Base-by-base conservation (phyloP, 2,329 filamentous ascomycete genomes). In the Penicillium brasilianum region DNA sequence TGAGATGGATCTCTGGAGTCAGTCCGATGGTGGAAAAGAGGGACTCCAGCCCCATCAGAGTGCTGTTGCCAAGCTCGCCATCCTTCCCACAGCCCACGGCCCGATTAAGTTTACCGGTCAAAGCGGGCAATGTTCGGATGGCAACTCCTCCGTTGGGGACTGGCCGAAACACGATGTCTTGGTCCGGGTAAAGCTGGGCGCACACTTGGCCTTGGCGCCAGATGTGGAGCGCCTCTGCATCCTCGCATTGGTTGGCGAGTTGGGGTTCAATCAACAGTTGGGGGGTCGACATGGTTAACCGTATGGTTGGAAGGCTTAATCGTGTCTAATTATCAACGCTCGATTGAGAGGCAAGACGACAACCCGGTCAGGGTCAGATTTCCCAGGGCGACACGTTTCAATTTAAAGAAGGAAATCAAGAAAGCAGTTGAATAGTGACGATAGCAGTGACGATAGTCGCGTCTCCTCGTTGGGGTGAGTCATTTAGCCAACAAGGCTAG, bases 181-280 rank as follows among this genome's bases (percentile, higher is more conserved):
- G 37, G 4, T 53, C 54, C 10, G 62, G 58, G 36, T 63, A 62
- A 18, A 65, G 52, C 39, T 59, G 39, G 32, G 37, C 37, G 32
- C 58, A 68, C n/a, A 50, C 32, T 43, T 68, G 59, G n/a, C 46
- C 66, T 57, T 66, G 64, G 25, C 60, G 60, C n/a, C 49, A 53
- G 14, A 64, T 36, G 37, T 66, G 66, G 37, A 63, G 28, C 14
- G 16, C 46, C 34, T 66, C 62, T 25, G 54, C 49, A 13, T 51
- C n/a, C 43, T 65, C 66, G n/a, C 56, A 61, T 16, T 50, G 39
- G 41, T 48, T 11, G 20, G 49, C 62, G 13, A 48, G 49, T 10
- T 56, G 34, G 32, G 13, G 7, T 10, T 57, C 37, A 32, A 58
- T 53, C 16, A 46, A 60, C 2, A 56, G 5, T 22, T 53, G 20